A percentile compares a stretch with the other conserved stretches of the same genome.
Conservation (phyloP, 331 rosid genomes). For the Quercus tomentella region DNA sequence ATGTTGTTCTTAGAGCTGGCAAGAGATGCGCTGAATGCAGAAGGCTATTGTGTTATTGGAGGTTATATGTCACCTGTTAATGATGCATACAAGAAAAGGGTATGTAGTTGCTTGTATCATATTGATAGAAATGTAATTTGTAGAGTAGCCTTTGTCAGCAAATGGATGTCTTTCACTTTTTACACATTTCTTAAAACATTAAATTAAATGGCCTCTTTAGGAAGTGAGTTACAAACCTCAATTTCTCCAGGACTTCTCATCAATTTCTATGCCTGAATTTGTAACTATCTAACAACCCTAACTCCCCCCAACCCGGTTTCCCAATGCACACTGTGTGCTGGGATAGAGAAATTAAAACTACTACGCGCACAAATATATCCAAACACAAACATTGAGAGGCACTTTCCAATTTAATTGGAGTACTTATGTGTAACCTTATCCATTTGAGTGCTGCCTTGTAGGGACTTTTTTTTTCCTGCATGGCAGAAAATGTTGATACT, state of each 20-base stretch:
- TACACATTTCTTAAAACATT: neutral
- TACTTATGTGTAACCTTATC: neutral
- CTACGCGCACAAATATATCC: too few relatives aligned
- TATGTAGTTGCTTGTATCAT: constrained; percentile 20
- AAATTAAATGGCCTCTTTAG: neutral
- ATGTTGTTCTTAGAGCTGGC: constrained; percentile 61
- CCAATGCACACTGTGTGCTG: too few relatives aligned
- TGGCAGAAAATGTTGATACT: neutral
- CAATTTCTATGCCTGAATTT: too few relatives aligned
- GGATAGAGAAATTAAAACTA: too few relatives aligned
- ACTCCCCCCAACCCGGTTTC: neutral
- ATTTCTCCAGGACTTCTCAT: neutral
- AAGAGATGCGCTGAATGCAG: constrained; percentile 63
- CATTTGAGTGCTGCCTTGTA: neutral
- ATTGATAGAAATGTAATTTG: neutral
- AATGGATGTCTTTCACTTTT: neutral
- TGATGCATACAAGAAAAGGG: constrained; percentile 86
- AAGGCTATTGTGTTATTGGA: constrained; percentile 77
- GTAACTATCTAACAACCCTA: neutral
- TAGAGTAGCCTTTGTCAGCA: neutral
- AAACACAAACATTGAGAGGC: neutral
- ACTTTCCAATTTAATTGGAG: neutral
- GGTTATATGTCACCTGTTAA: constrained; percentile 94
- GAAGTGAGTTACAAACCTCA: neutral
- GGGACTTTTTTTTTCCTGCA: neutral